Evolutionary conservation across 116 monocot species (phyloP).

Genomic region (Trichopus zeylanicus): DNA sequence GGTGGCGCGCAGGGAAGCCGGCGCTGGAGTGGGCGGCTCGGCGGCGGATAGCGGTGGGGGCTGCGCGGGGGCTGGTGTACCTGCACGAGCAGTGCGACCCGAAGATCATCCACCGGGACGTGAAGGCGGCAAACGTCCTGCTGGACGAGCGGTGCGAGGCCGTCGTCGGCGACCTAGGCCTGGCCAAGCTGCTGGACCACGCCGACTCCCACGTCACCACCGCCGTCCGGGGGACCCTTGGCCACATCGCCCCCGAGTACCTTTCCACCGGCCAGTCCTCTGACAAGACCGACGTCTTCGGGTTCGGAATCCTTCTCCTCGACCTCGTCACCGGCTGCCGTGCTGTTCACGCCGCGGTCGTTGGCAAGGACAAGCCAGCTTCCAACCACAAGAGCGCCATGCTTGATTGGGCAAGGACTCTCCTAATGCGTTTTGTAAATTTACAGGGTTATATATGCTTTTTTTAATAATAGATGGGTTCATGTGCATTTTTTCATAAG

Average conservation of each 20-base stretch:
- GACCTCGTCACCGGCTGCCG: conserved; percentile 37
- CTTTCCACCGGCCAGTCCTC: conserved; percentile 49
- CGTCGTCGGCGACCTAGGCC: conserved; percentile 42
- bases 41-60: conserved; percentile 42
- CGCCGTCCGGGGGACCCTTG: conserved; percentile 18
- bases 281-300: conserved; percentile 53
- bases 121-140: conserved; percentile 49
- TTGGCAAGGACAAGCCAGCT: conserved; percentile 14
- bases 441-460: background rate
- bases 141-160: conserved; percentile 38
- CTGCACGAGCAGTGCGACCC: conserved; percentile 51
- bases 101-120: conserved; percentile 50
- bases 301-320: conserved; percentile 38
- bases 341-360: conserved; percentile 17
- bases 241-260: conserved; percentile 28
- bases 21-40: conserved; percentile 29
- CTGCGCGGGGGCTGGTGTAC: conserved; percentile 40
- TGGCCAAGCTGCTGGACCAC: conserved; percentile 40
- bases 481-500: background rate
- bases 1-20: conserved; percentile 18
- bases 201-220: conserved; percentile 18
- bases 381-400: conserved; percentile 29
- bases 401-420: conserved; percentile 44
- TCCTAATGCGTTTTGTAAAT: background rate
- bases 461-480: background rate